Evolutionary conservation across 148 eudicot genomes (phyloP).

Genomic region (Amaranthus cruentus): DNA sequence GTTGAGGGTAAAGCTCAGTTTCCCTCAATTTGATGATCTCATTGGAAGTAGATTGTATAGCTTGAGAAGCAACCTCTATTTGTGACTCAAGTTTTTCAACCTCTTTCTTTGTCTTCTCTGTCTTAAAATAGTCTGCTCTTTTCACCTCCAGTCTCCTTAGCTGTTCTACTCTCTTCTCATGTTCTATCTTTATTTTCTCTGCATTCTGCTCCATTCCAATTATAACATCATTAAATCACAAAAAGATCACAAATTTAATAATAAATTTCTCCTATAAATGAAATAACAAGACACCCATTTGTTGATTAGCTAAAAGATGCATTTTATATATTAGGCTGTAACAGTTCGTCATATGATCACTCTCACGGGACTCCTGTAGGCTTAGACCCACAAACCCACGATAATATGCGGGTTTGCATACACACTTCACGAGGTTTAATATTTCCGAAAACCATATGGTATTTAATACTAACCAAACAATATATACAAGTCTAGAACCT

Average conservation of each 20-base stretch:
- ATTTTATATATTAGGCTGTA: too few species aligned
- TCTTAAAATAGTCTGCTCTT: slow-evolving; percentile 71
- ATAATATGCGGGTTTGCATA: too few species aligned
- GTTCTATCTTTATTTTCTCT: slow-evolving; percentile 69
- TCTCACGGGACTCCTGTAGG: too few species aligned
- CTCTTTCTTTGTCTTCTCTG: slow-evolving; percentile 84
- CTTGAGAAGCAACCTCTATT: slow-evolving; percentile 75
- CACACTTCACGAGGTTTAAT: too few species aligned
- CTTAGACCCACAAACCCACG: too few species aligned
- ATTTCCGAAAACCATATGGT: too few species aligned
- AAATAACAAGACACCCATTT: background rate
- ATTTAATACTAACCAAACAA: too few species aligned
- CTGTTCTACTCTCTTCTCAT: slow-evolving; percentile 65
- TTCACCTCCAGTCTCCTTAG: slow-evolving; percentile 81
- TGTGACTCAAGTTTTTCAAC: slow-evolving; percentile 82
- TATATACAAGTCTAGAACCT: too few species aligned
- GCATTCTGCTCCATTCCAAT: slow-evolving; percentile 46
- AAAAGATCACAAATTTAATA: background rate
- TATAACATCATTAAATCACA: background rate
- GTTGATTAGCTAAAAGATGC: too few species aligned
- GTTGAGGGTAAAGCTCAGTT: slow-evolving; percentile 88
- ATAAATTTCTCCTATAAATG: background rate
- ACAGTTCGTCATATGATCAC: too few species aligned
- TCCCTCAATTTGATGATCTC: slow-evolving; percentile 87
- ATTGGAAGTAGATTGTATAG: slow-evolving; percentile 73